Conservation (phyloP, 495 filamentous ascomycete species). For the Aspergillus coremiiformis region DNA sequence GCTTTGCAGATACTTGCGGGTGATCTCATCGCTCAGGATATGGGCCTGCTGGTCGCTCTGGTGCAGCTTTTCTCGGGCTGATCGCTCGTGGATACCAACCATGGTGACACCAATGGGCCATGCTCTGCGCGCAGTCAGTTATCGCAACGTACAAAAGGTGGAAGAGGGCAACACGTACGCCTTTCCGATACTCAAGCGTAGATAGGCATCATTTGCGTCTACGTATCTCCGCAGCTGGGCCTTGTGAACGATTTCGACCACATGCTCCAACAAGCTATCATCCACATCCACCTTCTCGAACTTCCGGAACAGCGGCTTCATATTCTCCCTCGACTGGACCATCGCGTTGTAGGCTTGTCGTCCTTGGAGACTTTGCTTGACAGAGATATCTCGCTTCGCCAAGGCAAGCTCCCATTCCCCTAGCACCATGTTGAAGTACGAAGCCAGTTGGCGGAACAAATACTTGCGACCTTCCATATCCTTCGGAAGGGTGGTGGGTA, state of each 20-base stretch:
- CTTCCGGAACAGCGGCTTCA: conserved; percentile 83
- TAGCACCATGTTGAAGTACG: conserved; percentile 90
- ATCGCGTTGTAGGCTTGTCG: conserved; percentile 71
- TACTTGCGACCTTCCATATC: conserved; percentile 50
- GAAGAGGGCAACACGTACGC: conserved; percentile 43
- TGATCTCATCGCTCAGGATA: conserved; percentile 94
- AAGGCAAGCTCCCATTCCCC: conserved; percentile 80
- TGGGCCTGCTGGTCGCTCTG: conserved; percentile 82
- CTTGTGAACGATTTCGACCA: conserved; percentile 89
- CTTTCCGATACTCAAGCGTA: conserved; percentile 91
- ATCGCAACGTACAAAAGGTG: not conserved
- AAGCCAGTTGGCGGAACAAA: conserved; percentile 79
- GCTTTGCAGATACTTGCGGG: conserved; percentile 91
- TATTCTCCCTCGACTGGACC: conserved; percentile 72
- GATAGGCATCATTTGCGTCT: conserved; percentile 91
- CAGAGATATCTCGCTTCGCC: conserved; percentile 51
- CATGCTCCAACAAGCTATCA: conserved; percentile 67
- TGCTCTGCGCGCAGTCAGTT: conserved; percentile 41
- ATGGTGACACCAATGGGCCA: conserved; percentile 99
- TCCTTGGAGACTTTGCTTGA: conserved; percentile 67
- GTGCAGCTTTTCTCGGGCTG: conserved; percentile 89
- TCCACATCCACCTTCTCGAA: conserved; percentile 76
- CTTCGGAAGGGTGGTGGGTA: conserved; percentile 53
- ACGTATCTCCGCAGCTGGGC: conserved; percentile 88
- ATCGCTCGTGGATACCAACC: conserved; percentile 98